phyloP scores from a whole-genome alignment of 1,284 basidiomycete genomes.

The Puccinia hordei region DNA sequence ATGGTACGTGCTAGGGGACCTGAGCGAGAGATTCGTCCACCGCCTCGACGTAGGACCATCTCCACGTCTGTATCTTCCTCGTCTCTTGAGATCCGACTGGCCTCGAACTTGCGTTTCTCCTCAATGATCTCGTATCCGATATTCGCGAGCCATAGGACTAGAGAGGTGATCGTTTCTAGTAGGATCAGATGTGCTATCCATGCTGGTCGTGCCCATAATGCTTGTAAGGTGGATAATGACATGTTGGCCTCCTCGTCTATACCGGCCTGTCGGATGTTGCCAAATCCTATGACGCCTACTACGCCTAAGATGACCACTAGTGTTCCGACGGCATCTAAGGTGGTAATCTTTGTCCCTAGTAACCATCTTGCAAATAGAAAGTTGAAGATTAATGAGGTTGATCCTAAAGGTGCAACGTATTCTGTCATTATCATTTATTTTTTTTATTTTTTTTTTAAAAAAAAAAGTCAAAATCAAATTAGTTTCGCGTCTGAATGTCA shows the following conservation, averaged over 20 bases:
- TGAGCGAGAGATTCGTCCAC: constrained; percentile 40
- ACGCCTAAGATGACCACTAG: constrained; percentile 77
- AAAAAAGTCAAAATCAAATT: neutral
- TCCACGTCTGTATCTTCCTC: constrained; percentile 51
- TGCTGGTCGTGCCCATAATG: constrained; percentile 76
- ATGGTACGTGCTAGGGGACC: neutral
- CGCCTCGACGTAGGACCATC: constrained; percentile 52
- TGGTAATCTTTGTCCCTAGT: constrained; percentile 69
- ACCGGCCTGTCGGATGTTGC: constrained; percentile 64
- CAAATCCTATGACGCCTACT: constrained; percentile 78
- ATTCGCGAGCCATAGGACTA: constrained; percentile 53
- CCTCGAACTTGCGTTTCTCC: constrained; percentile 52
- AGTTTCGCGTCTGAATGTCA: neutral
- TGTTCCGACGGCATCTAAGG: constrained; percentile 77
- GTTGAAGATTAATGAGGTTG: constrained; percentile 82
- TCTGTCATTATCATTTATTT: no score
- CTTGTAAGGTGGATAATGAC: constrained; percentile 65
- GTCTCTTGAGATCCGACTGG: constrained; percentile 60
- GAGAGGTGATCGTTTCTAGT: constrained; percentile 70
- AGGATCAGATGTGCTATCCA: constrained; percentile 86
- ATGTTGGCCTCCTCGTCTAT: constrained; percentile 56
- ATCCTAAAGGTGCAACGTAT: constrained; percentile 59
- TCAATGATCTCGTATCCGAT: constrained; percentile 53
- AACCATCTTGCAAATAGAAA: constrained; percentile 76
- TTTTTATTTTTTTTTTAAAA: no score